phyloP scores from a whole-genome alignment of 2,329 filamentous ascomycete species.

The Ramularia endophylla region DNA sequence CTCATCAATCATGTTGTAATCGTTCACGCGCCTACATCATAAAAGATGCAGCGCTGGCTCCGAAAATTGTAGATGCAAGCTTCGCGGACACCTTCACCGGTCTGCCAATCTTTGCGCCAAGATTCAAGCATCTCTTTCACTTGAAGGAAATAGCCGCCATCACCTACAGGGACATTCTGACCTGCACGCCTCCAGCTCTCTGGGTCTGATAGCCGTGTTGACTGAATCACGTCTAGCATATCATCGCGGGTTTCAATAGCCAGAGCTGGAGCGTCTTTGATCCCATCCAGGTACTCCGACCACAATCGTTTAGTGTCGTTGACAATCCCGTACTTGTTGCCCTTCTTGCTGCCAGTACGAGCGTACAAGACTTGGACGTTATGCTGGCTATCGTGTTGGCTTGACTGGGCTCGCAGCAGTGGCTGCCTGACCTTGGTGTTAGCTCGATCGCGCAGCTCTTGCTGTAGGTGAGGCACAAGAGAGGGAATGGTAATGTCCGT shows the following conservation, averaged over 20 bases:
- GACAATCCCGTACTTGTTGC: constrained; percentile 78
- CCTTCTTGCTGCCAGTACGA: constrained; percentile 83
- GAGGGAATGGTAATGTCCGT: constrained; percentile 68
- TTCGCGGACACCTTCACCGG: constrained; percentile 53
- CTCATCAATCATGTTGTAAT: neutral
- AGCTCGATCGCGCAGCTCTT: constrained; percentile 75
- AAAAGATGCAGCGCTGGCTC: constrained; percentile 76
- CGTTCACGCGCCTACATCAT: constrained; percentile 56
- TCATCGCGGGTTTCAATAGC: constrained; percentile 85
- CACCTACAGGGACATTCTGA: constrained; percentile 67
- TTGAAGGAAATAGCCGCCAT: constrained; percentile 76
- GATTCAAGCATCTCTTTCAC: constrained; percentile 68
- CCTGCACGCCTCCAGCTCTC: constrained; percentile 81
- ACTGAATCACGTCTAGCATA: constrained; percentile 68
- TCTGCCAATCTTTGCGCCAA: constrained; percentile 53
- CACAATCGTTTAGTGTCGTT: constrained; percentile 61
- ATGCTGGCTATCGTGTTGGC: constrained; percentile 38
- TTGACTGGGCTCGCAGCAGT: constrained; percentile 33
- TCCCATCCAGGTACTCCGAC: constrained; percentile 61
- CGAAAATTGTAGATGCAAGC: constrained; percentile 91
- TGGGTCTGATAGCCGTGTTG: constrained; percentile 68
- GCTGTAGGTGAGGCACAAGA: constrained; percentile 71
- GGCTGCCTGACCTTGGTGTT: constrained; percentile 35
- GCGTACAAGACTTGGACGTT: constrained; percentile 81
- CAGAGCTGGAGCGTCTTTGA: constrained; percentile 71